Conservation (phyloP, 23 red algal species). For the Gracilaria vermiculophylla region DNA sequence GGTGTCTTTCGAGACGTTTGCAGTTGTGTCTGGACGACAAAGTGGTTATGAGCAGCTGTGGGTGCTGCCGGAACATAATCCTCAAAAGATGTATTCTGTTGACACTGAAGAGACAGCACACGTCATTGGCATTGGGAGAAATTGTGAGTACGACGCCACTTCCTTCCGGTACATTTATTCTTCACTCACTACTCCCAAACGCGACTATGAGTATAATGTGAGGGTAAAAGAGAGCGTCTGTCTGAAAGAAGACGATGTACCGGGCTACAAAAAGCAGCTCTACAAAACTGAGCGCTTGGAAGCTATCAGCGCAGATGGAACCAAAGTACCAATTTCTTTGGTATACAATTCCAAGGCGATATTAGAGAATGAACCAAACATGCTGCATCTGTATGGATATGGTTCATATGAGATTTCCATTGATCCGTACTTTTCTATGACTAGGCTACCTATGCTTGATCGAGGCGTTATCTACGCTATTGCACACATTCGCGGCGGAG, state of each 20-base stretch:
- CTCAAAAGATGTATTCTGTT: constrained; percentile 19
- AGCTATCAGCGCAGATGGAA: constrained; percentile 72
- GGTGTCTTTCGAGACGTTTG: constrained; percentile 61
- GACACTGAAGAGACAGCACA: constrained; percentile 54
- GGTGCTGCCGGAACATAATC: constrained; percentile 40
- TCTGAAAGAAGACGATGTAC: constrained; percentile 73
- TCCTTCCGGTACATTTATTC: constrained; percentile 56
- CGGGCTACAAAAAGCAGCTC: constrained; percentile 17
- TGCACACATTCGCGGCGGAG: constrained; percentile 85
- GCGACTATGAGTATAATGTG: constrained; percentile 43
- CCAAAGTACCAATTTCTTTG: constrained; percentile 63
- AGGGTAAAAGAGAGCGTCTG: constrained; percentile 12
- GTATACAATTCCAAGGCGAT: constrained; percentile 69
- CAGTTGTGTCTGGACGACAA: constrained; percentile 37
- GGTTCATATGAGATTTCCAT: constrained; percentile 89
- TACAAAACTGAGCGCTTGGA: constrained; percentile 75
- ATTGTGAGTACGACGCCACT: constrained; percentile 44
- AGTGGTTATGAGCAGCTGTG: constrained; percentile 59
- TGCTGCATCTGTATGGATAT: constrained; percentile 78
- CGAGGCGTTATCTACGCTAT: constrained; percentile 76
- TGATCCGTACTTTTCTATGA: constrained; percentile 74
- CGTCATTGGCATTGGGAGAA: constrained; percentile 3
- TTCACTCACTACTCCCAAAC: constrained; percentile 71
- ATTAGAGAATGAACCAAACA: constrained; percentile 17
- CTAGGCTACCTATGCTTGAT: constrained; percentile 70